Conservation (phyloP, 108 stramenopile genomes). For the Conticribra weissflogii region DNA sequence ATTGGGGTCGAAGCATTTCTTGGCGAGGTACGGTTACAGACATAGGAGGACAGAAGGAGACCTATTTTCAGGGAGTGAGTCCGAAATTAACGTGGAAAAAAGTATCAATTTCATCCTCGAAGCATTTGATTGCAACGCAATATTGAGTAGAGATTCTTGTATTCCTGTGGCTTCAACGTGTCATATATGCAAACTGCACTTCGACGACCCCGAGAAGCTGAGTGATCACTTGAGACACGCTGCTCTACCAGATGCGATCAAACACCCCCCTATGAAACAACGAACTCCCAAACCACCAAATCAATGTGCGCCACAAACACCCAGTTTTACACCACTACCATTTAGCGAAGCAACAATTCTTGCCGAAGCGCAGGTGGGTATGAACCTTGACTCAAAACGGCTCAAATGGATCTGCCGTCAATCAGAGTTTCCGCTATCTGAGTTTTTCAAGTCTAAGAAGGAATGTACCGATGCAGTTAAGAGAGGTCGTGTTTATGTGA, state of each 20-base stretch:
- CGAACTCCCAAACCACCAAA: too few species aligned
- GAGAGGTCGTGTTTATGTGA: conserved; percentile 47
- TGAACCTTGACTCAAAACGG: conserved; percentile 45
- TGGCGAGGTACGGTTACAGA: conserved; percentile 68
- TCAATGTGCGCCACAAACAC: too few species aligned
- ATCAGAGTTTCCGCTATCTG: conserved; percentile 39
- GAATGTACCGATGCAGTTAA: conserved; percentile 51
- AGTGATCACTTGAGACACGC: conserved; percentile 41
- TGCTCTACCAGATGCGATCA: conserved; percentile 51
- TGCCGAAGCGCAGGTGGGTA: conserved; percentile 20
- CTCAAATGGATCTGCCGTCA: conserved; percentile 52
- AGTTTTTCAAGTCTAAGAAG: conserved; percentile 44
- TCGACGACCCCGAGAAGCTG: conserved; percentile 32
- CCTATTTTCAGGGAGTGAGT: conserved; percentile 40
- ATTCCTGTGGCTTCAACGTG: conserved; percentile 29
- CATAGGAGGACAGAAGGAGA: conserved; percentile 75
- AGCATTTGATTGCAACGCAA: too few species aligned
- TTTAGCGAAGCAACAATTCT: conserved; percentile 23
- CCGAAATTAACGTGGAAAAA: conserved; percentile 58
- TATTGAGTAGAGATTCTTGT: too few species aligned
- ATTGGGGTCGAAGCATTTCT: conserved; percentile 58
- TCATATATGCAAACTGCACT: conserved; percentile 46
- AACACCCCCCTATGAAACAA: too few species aligned
- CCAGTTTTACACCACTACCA: conserved; percentile 4
- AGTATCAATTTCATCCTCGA: conserved; percentile 59